phyloP scores from a whole-genome alignment of 2,329 filamentous ascomycete species.

The Aspergillus niger region DNA sequence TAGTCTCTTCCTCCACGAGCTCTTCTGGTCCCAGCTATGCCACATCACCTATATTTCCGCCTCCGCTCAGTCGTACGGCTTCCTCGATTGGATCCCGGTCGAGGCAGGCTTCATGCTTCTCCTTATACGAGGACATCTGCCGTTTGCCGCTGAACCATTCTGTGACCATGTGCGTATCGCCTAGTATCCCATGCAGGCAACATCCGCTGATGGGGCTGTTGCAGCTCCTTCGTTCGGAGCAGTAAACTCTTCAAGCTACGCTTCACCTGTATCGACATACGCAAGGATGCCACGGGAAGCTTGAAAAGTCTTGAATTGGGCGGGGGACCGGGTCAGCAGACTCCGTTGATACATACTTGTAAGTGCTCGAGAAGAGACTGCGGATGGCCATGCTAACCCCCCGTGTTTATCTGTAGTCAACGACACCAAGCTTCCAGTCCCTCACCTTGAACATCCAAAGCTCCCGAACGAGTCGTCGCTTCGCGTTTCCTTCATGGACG shows the following conservation, averaged over 20 bases:
- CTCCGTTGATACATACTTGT: conserved; percentile 43
- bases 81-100: conserved; percentile 28
- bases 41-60: conserved; percentile 24
- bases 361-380: conserved; percentile 17
- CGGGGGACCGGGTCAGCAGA: conserved; percentile 39
- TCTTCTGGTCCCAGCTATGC: conserved; percentile 32
- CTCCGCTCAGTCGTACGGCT: conserved; percentile 28
- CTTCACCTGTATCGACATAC: conserved; percentile 43
- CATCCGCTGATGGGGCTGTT: neutral
- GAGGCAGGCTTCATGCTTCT: conserved; percentile 32
- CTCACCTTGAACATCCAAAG: conserved; percentile 47
- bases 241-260: conserved; percentile 43
- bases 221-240: conserved; percentile 43
- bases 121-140: conserved; percentile 34
- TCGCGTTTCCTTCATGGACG: conserved; percentile 45
- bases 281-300: conserved; percentile 40
- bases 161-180: conserved; percentile 36
- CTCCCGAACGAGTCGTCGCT: conserved; percentile 36
- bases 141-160: conserved; percentile 33
- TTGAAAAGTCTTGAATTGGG: conserved; percentile 42
- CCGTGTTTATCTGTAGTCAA: conserved; percentile 30
- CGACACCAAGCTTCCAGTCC: conserved; percentile 41
- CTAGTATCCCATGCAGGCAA: neutral
- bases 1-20: conserved; percentile 27
- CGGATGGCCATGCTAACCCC: neutral